A percentile compares a stretch with the other conserved stretches of the same genome.
These are phyloP conservation scores for Pseudonectria foliicola DNA, from an alignment of 2,329 filamentous ascomycete genomes.

Conservation along the genomic window DNA sequence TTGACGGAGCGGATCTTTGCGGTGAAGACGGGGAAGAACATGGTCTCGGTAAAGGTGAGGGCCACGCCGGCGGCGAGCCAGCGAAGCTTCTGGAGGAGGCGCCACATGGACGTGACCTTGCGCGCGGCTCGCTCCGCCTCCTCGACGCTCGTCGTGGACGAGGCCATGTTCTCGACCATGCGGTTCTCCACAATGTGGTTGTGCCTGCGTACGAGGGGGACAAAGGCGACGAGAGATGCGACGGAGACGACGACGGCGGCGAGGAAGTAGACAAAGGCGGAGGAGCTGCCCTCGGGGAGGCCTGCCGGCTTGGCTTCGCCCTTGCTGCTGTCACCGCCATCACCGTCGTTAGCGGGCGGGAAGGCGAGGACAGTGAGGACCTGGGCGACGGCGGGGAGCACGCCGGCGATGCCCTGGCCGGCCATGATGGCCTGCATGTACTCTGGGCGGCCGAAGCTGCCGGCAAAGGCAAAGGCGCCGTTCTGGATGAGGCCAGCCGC, in stretches of 20 bases:
- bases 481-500: conserved; percentile 87
- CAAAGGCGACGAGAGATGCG: conserved; percentile 63
- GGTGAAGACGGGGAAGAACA: conserved; percentile 95
- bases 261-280: conserved; percentile 86
- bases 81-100: conserved; percentile 68
- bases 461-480: conserved; percentile 85
- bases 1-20: conserved; percentile 48
- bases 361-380: conserved; percentile 68
- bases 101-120: conserved; percentile 47
- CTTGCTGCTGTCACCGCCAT: not conserved
- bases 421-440: conserved; percentile 97
- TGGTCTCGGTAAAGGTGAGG: conserved; percentile 74
- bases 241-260: conserved; percentile 74
- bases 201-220: conserved; percentile 61
- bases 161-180: conserved; percentile 41
- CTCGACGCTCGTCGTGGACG: conserved; percentile 44
- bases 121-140: conserved; percentile 46
- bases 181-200: conserved; percentile 44
- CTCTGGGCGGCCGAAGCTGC: conserved; percentile 74
- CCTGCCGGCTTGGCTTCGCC: conserved; percentile 2
- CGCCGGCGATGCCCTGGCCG: conserved; percentile 85
- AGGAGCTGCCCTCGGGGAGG: conserved; percentile 30
- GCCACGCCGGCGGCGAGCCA: conserved; percentile 74
- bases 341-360: conserved; percentile 30
- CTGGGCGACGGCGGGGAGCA: conserved; percentile 81